A percentile compares a stretch with the other conserved stretches of the same genome.
Conservation (phyloP, 1,139 yeast genomes). For the Saccharomycopsis phalli region DNA sequence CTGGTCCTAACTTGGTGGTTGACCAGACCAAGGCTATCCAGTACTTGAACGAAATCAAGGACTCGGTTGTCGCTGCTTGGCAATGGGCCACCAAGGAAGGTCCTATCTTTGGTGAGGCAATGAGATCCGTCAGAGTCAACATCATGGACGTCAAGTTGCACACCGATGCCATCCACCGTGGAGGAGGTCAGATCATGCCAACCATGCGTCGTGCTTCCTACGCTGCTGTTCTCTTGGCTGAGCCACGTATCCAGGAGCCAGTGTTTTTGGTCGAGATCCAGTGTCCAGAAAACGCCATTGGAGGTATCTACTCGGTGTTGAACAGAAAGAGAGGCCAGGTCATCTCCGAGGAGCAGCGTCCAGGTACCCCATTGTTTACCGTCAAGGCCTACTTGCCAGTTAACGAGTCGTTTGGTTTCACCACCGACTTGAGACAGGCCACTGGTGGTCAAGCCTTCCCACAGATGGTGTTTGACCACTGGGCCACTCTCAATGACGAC, state of each 20-base stretch:
- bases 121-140: constrained; percentile 96
- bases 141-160: constrained; percentile 98
- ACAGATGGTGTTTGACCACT: constrained; percentile 99
- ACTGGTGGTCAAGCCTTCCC: constrained; percentile 99
- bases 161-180: constrained; percentile 99
- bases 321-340: constrained; percentile 99
- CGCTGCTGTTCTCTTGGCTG: constrained; percentile 96
- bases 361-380: constrained; percentile 99
- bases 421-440: constrained; percentile 98
- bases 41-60: constrained; percentile 98
- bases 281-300: constrained; percentile 99
- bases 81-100: constrained; percentile 99
- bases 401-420: constrained; percentile 99
- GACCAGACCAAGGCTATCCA: constrained; percentile 99
- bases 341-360: constrained; percentile 97
- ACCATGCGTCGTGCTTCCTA: constrained; percentile 99
- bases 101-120: constrained; percentile 93
- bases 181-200: constrained; percentile 99
- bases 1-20: constrained; percentile 97
- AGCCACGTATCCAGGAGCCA: constrained; percentile 99
- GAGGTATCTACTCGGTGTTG: constrained; percentile 99
- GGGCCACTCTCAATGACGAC: constrained; percentile 88
- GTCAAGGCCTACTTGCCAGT: constrained; percentile 99
- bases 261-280: constrained; percentile 98
- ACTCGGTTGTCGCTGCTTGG: constrained; percentile 99